These are phyloP conservation scores for Hemerocallis citrina DNA, from an alignment of 106 monocot species.

Conservation along the genomic window DNA sequence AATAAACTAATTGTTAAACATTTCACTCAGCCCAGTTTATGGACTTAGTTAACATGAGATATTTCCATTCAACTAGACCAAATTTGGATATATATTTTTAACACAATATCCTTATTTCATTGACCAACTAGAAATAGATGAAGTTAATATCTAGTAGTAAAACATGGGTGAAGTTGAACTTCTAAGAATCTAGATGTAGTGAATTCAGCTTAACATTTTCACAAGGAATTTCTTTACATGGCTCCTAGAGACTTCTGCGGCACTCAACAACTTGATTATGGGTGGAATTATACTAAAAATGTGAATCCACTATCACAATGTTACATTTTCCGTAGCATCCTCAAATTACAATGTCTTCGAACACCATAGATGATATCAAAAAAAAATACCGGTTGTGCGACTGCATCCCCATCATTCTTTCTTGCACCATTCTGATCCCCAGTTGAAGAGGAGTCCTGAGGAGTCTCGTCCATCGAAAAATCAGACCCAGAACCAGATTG, in stretches of 20 bases:
- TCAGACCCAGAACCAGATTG: constrained; percentile 9
- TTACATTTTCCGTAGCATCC: not conserved
- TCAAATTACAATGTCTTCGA: not conserved
- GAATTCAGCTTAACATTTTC: constrained; percentile 36
- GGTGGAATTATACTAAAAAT: not conserved
- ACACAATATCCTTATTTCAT: not conserved
- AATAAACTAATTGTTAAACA: no score
- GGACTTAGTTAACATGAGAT: no score
- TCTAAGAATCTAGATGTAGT: no score
- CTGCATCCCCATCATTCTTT: constrained; percentile 4
- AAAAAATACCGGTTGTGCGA: constrained; percentile 24
- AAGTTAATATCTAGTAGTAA: not conserved
- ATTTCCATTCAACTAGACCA: not conserved
- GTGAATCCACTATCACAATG: not conserved
- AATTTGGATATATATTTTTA: not conserved
- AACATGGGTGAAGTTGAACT: no score
- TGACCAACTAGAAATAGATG: not conserved
- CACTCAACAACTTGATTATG: not conserved
- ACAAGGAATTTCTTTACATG: constrained; percentile 5
- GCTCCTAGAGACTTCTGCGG: not conserved
- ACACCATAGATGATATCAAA: not conserved
- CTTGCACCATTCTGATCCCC: constrained; percentile 1
- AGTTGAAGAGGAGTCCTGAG: not conserved
- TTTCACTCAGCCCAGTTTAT: no score
- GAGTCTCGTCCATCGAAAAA: constrained; percentile 7